Percentiles rank a stretch among this genome's conserved stretches.
phyloP scores from a whole-genome alignment of 257 asterid genomes.

The Hygrophila difformis region DNA sequence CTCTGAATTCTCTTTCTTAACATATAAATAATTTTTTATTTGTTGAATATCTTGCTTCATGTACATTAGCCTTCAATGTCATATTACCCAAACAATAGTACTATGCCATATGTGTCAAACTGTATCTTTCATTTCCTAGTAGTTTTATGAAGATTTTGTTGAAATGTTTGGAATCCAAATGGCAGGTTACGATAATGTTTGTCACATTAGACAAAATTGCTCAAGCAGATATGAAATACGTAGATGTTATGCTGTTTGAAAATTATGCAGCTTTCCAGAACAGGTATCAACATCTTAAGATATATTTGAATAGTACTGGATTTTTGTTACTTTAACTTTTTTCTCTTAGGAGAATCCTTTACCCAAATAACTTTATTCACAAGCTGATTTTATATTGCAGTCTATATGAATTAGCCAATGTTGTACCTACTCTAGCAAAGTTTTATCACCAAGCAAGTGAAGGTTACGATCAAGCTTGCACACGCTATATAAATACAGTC shows the following conservation, averaged over 20 bases:
- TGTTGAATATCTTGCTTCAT: neutral
- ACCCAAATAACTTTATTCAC: conserved; percentile 9
- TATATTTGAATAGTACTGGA: neutral
- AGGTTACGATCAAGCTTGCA: conserved; percentile 86
- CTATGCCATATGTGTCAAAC: too few species aligned
- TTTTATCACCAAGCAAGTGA: conserved; percentile 99
- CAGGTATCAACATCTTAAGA: conserved; percentile 44
- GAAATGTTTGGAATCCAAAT: conserved; percentile 23
- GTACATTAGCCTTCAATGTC: neutral
- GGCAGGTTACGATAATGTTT: conserved; percentile 93
- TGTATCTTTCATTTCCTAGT: conserved; percentile 4
- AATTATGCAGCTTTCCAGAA: conserved; percentile 98
- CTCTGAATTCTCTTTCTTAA: neutral
- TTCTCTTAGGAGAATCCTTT: neutral
- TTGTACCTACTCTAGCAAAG: conserved; percentile 88
- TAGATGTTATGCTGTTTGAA: conserved; percentile 82
- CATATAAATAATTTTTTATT: neutral
- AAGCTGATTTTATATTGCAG: conserved; percentile 44
- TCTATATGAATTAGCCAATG: conserved; percentile 92
- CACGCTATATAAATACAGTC: conserved; percentile 73
- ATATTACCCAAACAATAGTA: neutral
- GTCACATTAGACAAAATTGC: conserved; percentile 91
- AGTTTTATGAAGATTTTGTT: conserved; percentile 1
- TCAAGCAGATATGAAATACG: conserved; percentile 72
- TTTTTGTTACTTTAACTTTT: neutral